Evolutionary conservation across 345 rosid species (phyloP), one percentile per base, ranked within the genome.

Genomic region (Gossypium thurberi): DNA sequence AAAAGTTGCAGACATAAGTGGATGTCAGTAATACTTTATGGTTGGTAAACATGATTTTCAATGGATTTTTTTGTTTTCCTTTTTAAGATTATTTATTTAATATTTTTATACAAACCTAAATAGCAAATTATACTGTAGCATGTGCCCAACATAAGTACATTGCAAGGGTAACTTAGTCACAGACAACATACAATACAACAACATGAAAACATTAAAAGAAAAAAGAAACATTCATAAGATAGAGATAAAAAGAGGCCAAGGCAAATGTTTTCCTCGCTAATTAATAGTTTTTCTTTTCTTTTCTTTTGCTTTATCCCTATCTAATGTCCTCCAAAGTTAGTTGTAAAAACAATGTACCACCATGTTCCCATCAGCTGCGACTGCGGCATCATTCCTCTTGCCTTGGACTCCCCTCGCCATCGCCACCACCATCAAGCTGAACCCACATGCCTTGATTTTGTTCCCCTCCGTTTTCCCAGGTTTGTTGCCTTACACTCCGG

Each of bases 391-490:
- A 84, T 42, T 78, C 85, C 77, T 82, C 87, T 75, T 71, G 82
- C 61, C 81, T 55, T 0, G 89, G 90, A 77, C 85, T 83, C 53
- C 85, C 78, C 21, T 80, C 77, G 6, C 76, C 68, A 17, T 82
- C 84, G 1, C 77, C 86, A 46, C 81, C 86, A 33, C 81, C 90
- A 6, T 84, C 89, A 6, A 89, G 86, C 53, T 84, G 87, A 6
- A 80, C 86, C 98, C 97, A 88, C 74, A 89, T 65, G 71, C 85
- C 82, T 71, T 67, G 84, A 77, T 84, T 88, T 81, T 89, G 84
- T 74, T 89, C 94, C 70, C 81, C 91, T 37, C 85, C 87, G 50
- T 87, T 90, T 69, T 89, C 98, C 89, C 87, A 88, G 0, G 81
- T 26, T 26, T 78, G 85, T 65, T 88, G 95, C 78, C 92, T 81